Evolutionary conservation across 2,329 filamentous ascomycete species (phyloP), one percentile per base, ranked within the genome.

Genomic region (Malbranchea zuffiana): DNA sequence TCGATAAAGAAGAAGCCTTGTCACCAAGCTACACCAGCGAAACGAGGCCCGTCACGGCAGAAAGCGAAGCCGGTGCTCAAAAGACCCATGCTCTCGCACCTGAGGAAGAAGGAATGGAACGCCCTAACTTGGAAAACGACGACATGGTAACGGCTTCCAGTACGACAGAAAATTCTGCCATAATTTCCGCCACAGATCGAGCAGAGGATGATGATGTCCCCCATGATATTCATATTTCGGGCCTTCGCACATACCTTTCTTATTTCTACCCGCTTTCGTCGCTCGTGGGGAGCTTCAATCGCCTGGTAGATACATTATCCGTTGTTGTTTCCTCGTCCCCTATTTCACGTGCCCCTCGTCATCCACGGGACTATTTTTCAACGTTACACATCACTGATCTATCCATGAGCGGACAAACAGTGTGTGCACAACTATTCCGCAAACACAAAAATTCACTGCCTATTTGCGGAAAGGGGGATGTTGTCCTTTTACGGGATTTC

Each of bases 401-500:
- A 13, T 66, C 64, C 8, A 57, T 61, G 48, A 52, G 52, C 19
- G 60, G 59, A 10, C 57, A 53, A 3, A 54, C 52, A 5, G 42
- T 64, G 11, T 47, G 46, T 34, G 65, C 56, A 2, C 60, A 66
- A 33, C 57, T 69, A 3, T 62, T 65, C 37, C 61, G 61, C 10
- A 56, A 56, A 23, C 49, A 54, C 40, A 60, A 59, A 40, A 47
- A 45, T 23, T 56, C 56, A 1, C 48, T 69, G 10, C 66, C 66
- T 12, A 40, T 44, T 3, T 34, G 59, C 11, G 41, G 41, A 5
- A 50, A 57, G 42, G 66, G 65, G 8, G 60, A 66, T 41, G 53
- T 56, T 2, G 49, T 69, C 21, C 49, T 69, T 2, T 54, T 69
- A 6, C 57, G 65, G 10, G 56, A 67, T 40, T 65, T 69, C 47